Evolutionary conservation across 1,284 basidiomycete species (phyloP).

Genomic region (Leucocoprinus gongylophorus): DNA sequence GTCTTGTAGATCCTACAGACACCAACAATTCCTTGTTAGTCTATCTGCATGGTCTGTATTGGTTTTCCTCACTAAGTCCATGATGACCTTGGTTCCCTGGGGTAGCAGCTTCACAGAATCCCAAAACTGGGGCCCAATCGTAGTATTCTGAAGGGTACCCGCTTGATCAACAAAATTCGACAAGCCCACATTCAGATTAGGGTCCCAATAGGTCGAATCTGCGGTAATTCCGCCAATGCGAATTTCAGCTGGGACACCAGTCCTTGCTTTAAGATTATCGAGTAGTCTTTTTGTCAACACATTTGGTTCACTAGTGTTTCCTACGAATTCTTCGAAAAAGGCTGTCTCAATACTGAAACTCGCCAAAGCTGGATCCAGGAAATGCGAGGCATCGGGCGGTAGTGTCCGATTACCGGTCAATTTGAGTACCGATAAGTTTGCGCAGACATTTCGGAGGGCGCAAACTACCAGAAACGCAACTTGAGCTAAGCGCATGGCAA

Average conservation of each 20-base stretch:
- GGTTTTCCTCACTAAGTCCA: slow-evolving; percentile 33
- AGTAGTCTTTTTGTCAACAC: slow-evolving; percentile 36
- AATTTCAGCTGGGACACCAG: slow-evolving; percentile 38
- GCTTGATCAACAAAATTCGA: slow-evolving; percentile 38
- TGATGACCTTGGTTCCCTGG: slow-evolving; percentile 37
- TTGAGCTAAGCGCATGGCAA: not conserved
- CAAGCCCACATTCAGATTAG: slow-evolving; percentile 30
- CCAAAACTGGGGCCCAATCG: slow-evolving; percentile 44
- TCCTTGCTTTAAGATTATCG: slow-evolving; percentile 37
- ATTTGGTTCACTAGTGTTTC: slow-evolving; percentile 38
- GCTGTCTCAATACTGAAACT: slow-evolving; percentile 50
- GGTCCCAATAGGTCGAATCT: slow-evolving; percentile 43
- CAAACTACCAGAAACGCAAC: slow-evolving; percentile 2
- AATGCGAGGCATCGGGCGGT: slow-evolving; percentile 36
- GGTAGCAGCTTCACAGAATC: slow-evolving; percentile 39
- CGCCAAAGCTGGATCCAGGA: slow-evolving; percentile 36
- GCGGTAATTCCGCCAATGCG: slow-evolving; percentile 47
- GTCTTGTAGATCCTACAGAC: slow-evolving; percentile 35
- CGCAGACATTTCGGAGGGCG: not conserved
- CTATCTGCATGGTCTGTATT: not conserved
- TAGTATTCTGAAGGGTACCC: slow-evolving; percentile 41
- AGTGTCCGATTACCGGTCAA: slow-evolving; percentile 35
- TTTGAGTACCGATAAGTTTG: slow-evolving; percentile 24
- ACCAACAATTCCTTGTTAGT: not conserved
- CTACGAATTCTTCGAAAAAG: slow-evolving; percentile 41